Base-by-base conservation (phyloP, 2,329 filamentous ascomycete species). In the Erysiphe neolycopersici region DNA sequence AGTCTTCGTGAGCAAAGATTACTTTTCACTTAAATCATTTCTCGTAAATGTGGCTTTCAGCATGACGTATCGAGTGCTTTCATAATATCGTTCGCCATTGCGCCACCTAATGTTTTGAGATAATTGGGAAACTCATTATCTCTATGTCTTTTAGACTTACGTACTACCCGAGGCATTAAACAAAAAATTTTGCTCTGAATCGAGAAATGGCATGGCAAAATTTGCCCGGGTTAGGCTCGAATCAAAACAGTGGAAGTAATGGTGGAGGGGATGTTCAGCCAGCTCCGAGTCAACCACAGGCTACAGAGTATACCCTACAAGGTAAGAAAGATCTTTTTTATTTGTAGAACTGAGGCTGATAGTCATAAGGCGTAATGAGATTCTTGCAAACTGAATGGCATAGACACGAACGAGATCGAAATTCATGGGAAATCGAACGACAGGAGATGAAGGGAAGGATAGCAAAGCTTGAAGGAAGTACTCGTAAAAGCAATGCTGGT, bases 341-440 rank as follows among this genome's bases (percentile, higher is more conserved):
- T 38, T 3, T 5, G 8, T 38, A 1, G 1, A 13, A 33, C 9
- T 4, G 13, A 19, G 32, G 42, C 43, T 46, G 30, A 45, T 22
- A 26, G 13, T 22, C 18, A 12, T 35, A 92, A 89, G 82, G 89
- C 57, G 89, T 98, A 33, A 98, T 98, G 89, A 85, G 89, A 61
- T 98, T 98, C 60, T 73, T 98, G 35, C 89, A 98, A 64, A 89
- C 89, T 41, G 87, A 98, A 71, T 98, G 89, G 89, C 89, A 98
- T 62, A 79, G 83, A 52, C 87, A 98, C 61, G 89, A 98, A 63
- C 80, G 89, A 62, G 89, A 94, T 58, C 76, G 89, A 54, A 98
- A 98, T 62, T 78, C 84, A 33, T 98, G 89, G 89, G 89, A 98
- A 61, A 98, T 98, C 58, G 89, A 98, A 62, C 78, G 84, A 57